Percentiles rank a stretch among this genome's conserved stretches.
Evolutionary conservation across 495 filamentous ascomycete species (phyloP).

Genomic region (Aspergillus sclerotiicarbonarius): DNA sequence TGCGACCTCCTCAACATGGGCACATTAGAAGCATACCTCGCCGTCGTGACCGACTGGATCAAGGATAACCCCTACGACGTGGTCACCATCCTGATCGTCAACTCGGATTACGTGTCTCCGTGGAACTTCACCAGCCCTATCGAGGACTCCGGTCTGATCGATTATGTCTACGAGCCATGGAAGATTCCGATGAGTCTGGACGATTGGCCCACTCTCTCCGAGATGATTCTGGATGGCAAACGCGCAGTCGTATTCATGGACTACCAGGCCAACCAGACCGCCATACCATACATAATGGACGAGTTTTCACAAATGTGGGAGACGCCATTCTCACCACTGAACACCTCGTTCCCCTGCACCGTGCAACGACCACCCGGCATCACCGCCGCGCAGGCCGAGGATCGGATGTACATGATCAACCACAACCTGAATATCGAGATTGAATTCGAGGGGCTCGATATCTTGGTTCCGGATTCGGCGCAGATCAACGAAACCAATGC

Average conservation of each 20-base stretch:
- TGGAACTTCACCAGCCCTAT: constrained; percentile 60
- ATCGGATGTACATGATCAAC: constrained; percentile 83
- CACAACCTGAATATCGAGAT: constrained; percentile 85
- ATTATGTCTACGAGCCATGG: constrained; percentile 69
- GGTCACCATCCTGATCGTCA: constrained; percentile 85
- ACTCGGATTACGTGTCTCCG: constrained; percentile 67
- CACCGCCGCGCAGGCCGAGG: constrained; percentile 44
- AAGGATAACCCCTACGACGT: constrained; percentile 78
- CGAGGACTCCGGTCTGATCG: constrained; percentile 62
- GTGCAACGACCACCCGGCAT: constrained; percentile 61
- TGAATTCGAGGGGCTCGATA: constrained; percentile 51
- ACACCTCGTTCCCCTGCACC: constrained; percentile 58
- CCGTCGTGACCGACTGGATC: constrained; percentile 69
- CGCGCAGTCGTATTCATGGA: constrained; percentile 70
- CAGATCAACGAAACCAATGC: constrained; percentile 69
- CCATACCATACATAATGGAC: constrained; percentile 65
- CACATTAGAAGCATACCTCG: constrained; percentile 70
- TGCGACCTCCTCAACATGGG: constrained; percentile 81
- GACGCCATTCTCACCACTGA: constrained; percentile 62
- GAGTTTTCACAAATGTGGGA: constrained; percentile 68
- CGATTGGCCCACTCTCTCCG: constrained; percentile 81
- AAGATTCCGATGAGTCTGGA: constrained; percentile 65
- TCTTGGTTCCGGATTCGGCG: constrained; percentile 73
- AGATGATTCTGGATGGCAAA: constrained; percentile 69
- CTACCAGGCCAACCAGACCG: constrained; percentile 77